phyloP scores from a whole-genome alignment of 805 yeast species.

The Schwanniomyces pseudopolymorphus region DNA sequence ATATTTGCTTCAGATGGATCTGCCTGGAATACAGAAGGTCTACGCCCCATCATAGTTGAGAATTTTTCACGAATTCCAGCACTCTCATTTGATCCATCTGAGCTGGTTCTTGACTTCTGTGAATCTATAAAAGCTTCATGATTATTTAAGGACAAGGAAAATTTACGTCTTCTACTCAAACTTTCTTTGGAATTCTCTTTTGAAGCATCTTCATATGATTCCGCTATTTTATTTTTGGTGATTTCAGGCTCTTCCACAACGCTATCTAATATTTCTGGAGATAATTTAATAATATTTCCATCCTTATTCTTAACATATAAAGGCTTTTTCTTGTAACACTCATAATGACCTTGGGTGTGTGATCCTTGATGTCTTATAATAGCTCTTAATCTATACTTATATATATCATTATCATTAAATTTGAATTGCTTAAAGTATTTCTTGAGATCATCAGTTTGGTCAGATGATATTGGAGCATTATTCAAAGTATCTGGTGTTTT shows the following conservation, averaged over 20 bases:
- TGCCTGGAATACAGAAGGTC: constrained; percentile 40
- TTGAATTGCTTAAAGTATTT: constrained; percentile 37
- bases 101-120: neutral
- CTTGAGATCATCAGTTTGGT: constrained; percentile 35
- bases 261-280: constrained; percentile 39
- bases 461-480: constrained; percentile 38
- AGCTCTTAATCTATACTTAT: constrained; percentile 62
- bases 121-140: neutral
- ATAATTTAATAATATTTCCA: constrained; percentile 38
- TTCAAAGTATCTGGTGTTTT: constrained; percentile 27
- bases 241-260: constrained; percentile 3
- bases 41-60: constrained; percentile 41
- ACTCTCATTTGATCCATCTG: neutral
- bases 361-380: constrained; percentile 85
- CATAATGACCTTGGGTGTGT: constrained; percentile 87
- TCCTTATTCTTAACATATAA: constrained; percentile 47
- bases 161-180: neutral
- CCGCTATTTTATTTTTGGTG: neutral
- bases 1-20: constrained; percentile 33
- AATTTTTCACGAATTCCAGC: constrained; percentile 28
- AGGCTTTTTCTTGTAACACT: constrained; percentile 81
- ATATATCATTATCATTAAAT: constrained; percentile 40
- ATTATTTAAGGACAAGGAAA: neutral
- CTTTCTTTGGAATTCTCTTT: neutral
- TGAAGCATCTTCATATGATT: neutral